These are phyloP conservation scores for Taphrina pruni DNA, from an alignment of 1,139 yeast species.

Conservation along the genomic window DNA sequence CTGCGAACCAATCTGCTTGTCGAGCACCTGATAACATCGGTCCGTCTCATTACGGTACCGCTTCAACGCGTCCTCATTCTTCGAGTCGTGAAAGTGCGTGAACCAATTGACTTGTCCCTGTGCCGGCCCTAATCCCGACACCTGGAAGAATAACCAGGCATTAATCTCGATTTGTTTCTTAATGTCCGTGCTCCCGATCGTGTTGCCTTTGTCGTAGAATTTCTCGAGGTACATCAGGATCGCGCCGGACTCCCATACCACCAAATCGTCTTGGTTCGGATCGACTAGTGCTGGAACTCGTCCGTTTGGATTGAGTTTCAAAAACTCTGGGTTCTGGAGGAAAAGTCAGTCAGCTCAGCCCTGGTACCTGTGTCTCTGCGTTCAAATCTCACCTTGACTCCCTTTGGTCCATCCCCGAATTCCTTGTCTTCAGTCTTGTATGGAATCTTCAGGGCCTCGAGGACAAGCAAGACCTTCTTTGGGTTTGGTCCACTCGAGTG, in stretches of 20 bases:
- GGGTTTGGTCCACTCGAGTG: constrained; percentile 46
- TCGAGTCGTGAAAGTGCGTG: constrained; percentile 42
- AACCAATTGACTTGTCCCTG: constrained; percentile 44
- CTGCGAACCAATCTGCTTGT: constrained; percentile 13
- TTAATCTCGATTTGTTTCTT: constrained; percentile 49
- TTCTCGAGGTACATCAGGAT: constrained; percentile 63
- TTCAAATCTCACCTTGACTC: constrained; percentile 53
- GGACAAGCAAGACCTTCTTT: constrained; percentile 88
- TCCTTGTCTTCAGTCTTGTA: constrained; percentile 86
- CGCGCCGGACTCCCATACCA: constrained; percentile 65
- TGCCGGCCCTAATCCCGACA: constrained; percentile 7
- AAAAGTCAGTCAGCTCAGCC: no score
- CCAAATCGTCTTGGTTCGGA: constrained; percentile 53
- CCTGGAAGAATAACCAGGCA: constrained; percentile 43
- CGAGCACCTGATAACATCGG: constrained; percentile 25
- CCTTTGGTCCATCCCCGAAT: constrained; percentile 56
- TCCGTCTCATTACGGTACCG: constrained; percentile 25
- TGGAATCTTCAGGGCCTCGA: constrained; percentile 77
- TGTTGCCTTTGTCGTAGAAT: constrained; percentile 51
- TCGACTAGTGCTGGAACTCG: constrained; percentile 65
- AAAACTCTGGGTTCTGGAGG: not conserved
- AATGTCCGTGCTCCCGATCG: constrained; percentile 51
- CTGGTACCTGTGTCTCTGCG: not conserved
- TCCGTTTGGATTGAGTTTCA: constrained; percentile 65
- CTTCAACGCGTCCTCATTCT: constrained; percentile 18